phyloP scores from a whole-genome alignment of 768 basidiomycete genomes.

The Pleurotus pulmonarius region DNA sequence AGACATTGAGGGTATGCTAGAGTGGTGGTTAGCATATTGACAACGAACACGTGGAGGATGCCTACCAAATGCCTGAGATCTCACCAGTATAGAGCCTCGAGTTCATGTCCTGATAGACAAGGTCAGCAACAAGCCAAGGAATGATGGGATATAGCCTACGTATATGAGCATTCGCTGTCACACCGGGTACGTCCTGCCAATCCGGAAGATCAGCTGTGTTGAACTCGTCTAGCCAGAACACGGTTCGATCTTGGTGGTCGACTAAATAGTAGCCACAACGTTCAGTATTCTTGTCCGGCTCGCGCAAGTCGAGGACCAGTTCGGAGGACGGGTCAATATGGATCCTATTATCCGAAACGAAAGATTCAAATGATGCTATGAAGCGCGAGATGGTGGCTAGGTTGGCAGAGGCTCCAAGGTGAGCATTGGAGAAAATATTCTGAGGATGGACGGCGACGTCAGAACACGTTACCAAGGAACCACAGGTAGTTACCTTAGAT shows the following conservation, averaged over 20 bases:
- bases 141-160: conserved; percentile 18
- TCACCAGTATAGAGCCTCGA: conserved; percentile 36
- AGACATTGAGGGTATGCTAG: not conserved
- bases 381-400: conserved; percentile 10
- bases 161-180: conserved; percentile 19
- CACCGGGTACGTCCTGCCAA: conserved; percentile 18
- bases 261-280: conserved; percentile 46
- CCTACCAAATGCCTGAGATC: not conserved
- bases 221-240: conserved; percentile 43
- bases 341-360: conserved; percentile 13
- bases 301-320: conserved; percentile 35
- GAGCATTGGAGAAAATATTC: conserved; percentile 22
- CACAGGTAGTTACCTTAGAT: too few species aligned
- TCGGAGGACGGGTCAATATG: conserved; percentile 23
- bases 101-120: conserved; percentile 23
- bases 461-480: too few species aligned
- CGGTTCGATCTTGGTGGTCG: conserved; percentile 24
- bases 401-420: conserved; percentile 14
- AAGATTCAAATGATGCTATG: conserved; percentile 12
- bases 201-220: conserved; percentile 13
- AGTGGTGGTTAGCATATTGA: not conserved
- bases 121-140: not conserved
- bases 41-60: not conserved
- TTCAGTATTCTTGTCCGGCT: conserved; percentile 10
- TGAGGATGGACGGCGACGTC: not conserved